Base-by-base conservation (phyloP, 1,139 yeast genomes). In the Protomyces gravidus region DNA sequence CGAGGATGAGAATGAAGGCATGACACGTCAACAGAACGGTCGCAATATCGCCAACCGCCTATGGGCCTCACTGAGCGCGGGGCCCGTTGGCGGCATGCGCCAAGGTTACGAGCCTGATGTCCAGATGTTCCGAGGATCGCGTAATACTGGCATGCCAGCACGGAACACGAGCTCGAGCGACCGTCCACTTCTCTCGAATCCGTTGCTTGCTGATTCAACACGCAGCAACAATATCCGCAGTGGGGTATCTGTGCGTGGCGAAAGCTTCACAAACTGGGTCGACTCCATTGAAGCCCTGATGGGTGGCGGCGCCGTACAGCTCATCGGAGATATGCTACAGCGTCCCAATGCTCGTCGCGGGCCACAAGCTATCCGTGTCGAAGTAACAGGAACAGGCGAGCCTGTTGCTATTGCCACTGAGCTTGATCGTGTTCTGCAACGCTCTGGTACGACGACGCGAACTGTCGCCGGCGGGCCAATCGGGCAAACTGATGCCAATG, bases 251-350 rank as follows among this genome's bases (percentile, higher is more conserved):
- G 15, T 45, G 5, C 57, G 57, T 11, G 45, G 46, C 13, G 63
- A 60, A 13, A 17, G 17, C 42, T 59, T 60, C 27, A 45, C 63
- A 1, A 50, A 61, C 21, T 61, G 63, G 63, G 49, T 60, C n/a
- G 55, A 61, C 27, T 51, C 63, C 13, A 50, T 61, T 27, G 59
- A 61, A 23, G 62, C 59, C 21, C 53, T 61, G n/a, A 59, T 57
- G 30, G 63, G 63, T 11, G 59, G 61, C 5, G 63, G 63, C 2
- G 63, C 61, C 4, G 62, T 60, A 17, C 63, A 60, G 15, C 53
- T 61, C 28, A 39, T 61, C 17, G 63, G 63, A 13, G 63, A 61
- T 30, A 52, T 60, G 27, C 46, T 61, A 40, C 50, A 48, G 25
- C 45, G 63, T n/a, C 60, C 56, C 1, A 21, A 36, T 27, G 51